Evolutionary conservation across 805 yeast species (phyloP), one percentile per base, ranked within the genome.

Genomic region (Ogataea ramenticola): DNA sequence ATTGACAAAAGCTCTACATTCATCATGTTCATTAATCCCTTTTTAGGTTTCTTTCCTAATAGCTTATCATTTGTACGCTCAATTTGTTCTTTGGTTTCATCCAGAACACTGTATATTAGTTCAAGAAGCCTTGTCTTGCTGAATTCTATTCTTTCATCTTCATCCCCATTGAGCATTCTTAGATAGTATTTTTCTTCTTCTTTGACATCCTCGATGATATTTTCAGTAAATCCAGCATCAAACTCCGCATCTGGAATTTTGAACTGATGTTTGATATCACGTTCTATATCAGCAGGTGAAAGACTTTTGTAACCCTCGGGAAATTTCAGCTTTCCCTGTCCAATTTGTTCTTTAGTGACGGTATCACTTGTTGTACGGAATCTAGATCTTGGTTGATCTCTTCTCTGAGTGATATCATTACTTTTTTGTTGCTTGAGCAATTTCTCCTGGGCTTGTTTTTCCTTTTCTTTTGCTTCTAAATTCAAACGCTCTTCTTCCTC

Each of bases 171-270:
- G 14, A 10, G n/a, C n/a, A 42, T 35, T 42, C 16, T 35, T 34
- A 30, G n/a, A 11, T 14, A 36, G 15, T 5, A 15, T 27, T 21
- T 29, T 29, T 21, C 61, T 33, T 56, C 60, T 11, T 48, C 43
- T 17, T 50, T 40, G 1, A 63, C 52, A 33, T 52, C 52, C 22
- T 49, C 49, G 9, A 61, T 55, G 48, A 62, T 43, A 19, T 47
- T 36, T 32, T 61, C 56, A 3, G 54, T 59, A 48, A 62, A 62
- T 24, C 47, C 45, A 12, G 58, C 54, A 43, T 62, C 66, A 24
- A 52, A 53, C 5, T 62, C 66, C 16, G 60, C 36, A 1, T 59
- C 57, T 43, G 56, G 61, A 12, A 41, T 30, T 32, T 47, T 44
- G 37, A 62, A 60, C 32, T 48, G 49, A 14, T 40, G 40, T 27